These are phyloP conservation scores for Rutidosis leptorrhynchoides DNA, from an alignment of 129 eudicot genomes.

Conservation along the genomic window DNA sequence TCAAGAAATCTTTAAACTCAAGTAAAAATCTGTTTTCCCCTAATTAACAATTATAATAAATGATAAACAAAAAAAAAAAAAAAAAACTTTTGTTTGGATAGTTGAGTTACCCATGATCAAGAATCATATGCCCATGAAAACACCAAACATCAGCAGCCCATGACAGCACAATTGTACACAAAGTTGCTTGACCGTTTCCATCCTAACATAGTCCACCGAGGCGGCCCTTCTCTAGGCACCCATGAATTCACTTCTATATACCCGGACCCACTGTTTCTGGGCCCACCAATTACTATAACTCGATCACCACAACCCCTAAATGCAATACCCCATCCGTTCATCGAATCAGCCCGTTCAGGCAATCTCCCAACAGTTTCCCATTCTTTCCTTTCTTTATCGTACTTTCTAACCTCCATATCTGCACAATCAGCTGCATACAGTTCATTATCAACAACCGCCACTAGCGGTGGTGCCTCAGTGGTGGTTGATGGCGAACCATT, in stretches of 20 bases:
- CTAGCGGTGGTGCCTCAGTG: conserved; percentile 78
- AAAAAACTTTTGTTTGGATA: conserved; percentile 24
- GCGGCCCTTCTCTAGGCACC: conserved; percentile 73
- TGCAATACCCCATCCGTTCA: conserved; percentile 88
- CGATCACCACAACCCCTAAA: conserved; percentile 85
- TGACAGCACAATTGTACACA: conserved; percentile 92
- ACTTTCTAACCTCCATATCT: conserved; percentile 69
- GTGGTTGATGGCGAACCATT: conserved; percentile 45
- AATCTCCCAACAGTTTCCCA: conserved; percentile 72
- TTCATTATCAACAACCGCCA: conserved; percentile 80
- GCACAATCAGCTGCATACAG: conserved; percentile 83
- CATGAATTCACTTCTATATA: conserved; percentile 70
- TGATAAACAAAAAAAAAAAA: not conserved
- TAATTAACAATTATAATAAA: conserved; percentile 29
- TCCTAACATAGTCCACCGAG: conserved; percentile 66
- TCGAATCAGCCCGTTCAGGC: conserved; percentile 73
- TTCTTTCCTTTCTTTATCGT: conserved; percentile 40
- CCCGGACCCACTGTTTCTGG: conserved; percentile 56
- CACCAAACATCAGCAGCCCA: conserved; percentile 71
- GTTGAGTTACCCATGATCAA: conserved; percentile 39
- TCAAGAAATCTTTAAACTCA: conserved; percentile 45
- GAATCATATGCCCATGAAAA: conserved; percentile 43
- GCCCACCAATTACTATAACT: conserved; percentile 81
- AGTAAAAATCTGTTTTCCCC: conserved; percentile 44
- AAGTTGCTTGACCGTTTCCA: conserved; percentile 60